Percentiles rank a stretch among this genome's conserved stretches.
Evolutionary conservation across 805 yeast species (phyloP).

Genomic region (Wickerhamiella vanderwaltii): DNA sequence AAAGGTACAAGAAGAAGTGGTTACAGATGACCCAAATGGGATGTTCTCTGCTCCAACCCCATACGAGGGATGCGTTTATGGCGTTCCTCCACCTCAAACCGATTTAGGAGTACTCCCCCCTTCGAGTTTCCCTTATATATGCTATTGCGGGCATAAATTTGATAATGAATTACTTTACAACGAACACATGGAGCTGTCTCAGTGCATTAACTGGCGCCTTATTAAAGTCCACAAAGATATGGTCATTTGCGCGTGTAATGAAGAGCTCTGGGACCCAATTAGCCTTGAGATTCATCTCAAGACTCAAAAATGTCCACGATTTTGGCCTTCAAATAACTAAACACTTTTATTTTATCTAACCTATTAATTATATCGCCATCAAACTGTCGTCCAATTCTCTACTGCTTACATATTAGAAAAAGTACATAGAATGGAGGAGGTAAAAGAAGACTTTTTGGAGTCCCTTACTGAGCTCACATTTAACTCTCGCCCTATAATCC

Average conservation of each 20-base stretch:
- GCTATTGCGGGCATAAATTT: constrained; percentile 1
- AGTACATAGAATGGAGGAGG: constrained; percentile 16
- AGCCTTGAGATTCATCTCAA: constrained; percentile 2
- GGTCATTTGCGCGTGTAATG: constrained; percentile 2
- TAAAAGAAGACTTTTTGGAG: constrained; percentile 52
- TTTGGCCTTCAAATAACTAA: neutral
- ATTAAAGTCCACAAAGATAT: neutral
- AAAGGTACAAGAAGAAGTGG: too few species aligned
- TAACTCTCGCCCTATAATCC: constrained; percentile 83
- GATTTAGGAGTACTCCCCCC: neutral
- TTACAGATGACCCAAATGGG: too few species aligned
- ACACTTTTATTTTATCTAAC: neutral
- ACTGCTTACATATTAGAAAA: constrained; percentile 5
- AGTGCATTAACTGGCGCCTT: constrained; percentile 1
- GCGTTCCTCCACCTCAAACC: neutral
- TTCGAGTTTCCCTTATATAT: neutral
- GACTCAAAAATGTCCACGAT: neutral
- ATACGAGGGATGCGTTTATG: neutral
- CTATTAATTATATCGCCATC: neutral
- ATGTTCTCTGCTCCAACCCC: too few species aligned
- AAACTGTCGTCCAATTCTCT: neutral
- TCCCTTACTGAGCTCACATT: constrained; percentile 68
- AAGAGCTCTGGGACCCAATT: constrained; percentile 1
- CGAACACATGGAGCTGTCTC: neutral
- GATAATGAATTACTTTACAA: neutral